Base-by-base conservation (phyloP, 169 alveolate genomes). In the Plasmodium ovale region DNA sequence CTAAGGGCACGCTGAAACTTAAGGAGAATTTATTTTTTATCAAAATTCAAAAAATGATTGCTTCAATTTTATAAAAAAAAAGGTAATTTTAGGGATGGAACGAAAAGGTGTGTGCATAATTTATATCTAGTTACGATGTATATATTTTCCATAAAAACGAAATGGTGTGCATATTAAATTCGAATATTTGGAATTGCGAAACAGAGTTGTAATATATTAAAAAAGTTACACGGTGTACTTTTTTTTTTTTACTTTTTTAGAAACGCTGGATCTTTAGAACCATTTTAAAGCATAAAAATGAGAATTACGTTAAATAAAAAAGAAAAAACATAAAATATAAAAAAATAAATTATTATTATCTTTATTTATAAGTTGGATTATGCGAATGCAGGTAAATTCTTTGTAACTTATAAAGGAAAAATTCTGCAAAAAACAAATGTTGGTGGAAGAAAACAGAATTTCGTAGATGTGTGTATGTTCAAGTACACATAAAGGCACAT, bases 211-310 rank as follows among this genome's bases (percentile, higher is more conserved):
- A 65, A 25, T 31, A 47, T 65, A 21, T 31, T 23, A n/a, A 65
- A 65, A 12, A 47, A 35, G 9, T 39, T 39, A 6, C n/a, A 2
- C 23, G 23, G 35, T 65, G 29, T 16, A 64, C 47, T 64, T 47
- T 65, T 42, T 4, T 35, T n/a, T 10, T 39, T 65, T 65, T 33
- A 12, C 21, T 27, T n/a, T 51, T 9, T 37, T 31, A 64, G 7
- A 65, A 23, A 65, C 54, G 73, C 35, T 47, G n/a, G 29, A 65
- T 33, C 29, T 65, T 65, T 65, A 27, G 33, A 65, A 65, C 73
- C 21, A 65, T 65, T 65, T n/a, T 1, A 19, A 31, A 14, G 23
- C 33, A 31, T n/a, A 29, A 65, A 47, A 65, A 37, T 31, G n/a
- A 10, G 21, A 25, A 65, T 33, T 65, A 65, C 31, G 35, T 65